A percentile compares a stretch with the other conserved stretches of the same genome.
These are phyloP conservation scores for Penicillium parvum DNA, from an alignment of 495 filamentous ascomycete genomes.

Conservation along the genomic window DNA sequence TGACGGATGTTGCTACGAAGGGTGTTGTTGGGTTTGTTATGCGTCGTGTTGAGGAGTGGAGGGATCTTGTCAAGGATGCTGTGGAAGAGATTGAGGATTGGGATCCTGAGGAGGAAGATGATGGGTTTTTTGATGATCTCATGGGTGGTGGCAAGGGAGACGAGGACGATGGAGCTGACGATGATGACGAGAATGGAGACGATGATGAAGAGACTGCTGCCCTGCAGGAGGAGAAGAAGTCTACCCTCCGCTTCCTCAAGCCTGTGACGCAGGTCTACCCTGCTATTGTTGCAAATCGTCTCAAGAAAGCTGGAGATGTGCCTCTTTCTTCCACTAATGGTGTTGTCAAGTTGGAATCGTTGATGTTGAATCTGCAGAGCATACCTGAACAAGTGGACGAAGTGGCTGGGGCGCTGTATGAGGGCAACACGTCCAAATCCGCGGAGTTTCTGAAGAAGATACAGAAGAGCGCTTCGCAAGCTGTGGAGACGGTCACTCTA, in stretches of 20 bases:
- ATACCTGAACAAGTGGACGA: conserved; percentile 47
- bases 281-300: conserved; percentile 32
- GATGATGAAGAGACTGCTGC: conserved; percentile 28
- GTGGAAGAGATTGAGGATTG: conserved; percentile 81
- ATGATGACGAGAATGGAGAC: conserved; percentile 27
- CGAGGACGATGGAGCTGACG: conserved; percentile 41
- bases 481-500: conserved; percentile 22
- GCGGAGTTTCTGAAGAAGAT: conserved; percentile 24
- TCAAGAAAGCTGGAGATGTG: conserved; percentile 26
- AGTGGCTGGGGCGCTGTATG: conserved; percentile 46
- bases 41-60: conserved; percentile 59
- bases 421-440: conserved; percentile 30
- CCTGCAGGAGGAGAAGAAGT: conserved; percentile 35
- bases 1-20: conserved; percentile 55
- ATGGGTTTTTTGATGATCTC: conserved; percentile 47
- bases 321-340: conserved; percentile 10
- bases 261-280: conserved; percentile 41
- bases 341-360: conserved; percentile 25
- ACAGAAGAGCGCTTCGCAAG: conserved; percentile 25
- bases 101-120: conserved; percentile 62
- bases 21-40: conserved; percentile 62
- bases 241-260: conserved; percentile 36
- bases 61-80: conserved; percentile 72
- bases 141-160: conserved; percentile 35
- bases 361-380: conserved; percentile 30